Evolutionary conservation across 768 basidiomycete genomes (phyloP).

Genomic region (Boletus coccyginus): DNA sequence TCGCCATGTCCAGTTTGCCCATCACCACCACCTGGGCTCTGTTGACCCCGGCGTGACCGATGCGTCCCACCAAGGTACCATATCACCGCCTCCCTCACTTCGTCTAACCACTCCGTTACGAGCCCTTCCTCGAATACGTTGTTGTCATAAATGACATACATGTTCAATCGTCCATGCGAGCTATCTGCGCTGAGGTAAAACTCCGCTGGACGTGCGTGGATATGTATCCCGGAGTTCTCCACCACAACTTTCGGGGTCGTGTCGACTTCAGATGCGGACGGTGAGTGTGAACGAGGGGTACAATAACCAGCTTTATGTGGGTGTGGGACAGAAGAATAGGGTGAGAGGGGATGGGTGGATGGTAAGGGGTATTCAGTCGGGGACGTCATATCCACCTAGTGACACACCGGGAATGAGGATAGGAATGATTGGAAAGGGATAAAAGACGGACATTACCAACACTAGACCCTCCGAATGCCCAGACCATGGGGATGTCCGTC

Average conservation of each 20-base stretch:
- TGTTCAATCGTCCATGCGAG: constrained; percentile 28
- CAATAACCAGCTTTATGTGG: constrained; percentile 9
- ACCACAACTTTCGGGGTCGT: constrained; percentile 10
- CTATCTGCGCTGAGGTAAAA: constrained; percentile 42
- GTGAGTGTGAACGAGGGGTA: not conserved
- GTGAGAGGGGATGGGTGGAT: constrained; percentile 23
- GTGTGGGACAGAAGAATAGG: constrained; percentile 16
- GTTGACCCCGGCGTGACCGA: not conserved
- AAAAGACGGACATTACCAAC: constrained; percentile 28
- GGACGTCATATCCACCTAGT: constrained; percentile 34
- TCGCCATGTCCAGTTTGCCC: not conserved
- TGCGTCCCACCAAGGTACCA: constrained; percentile 28
- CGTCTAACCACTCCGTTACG: constrained; percentile 47
- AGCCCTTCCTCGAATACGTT: constrained; percentile 44
- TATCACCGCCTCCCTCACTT: constrained; percentile 36
- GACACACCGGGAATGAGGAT: not conserved
- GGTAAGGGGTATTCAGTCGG: constrained; percentile 38
- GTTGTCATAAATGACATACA: constrained; percentile 40
- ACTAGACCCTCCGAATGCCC: constrained; percentile 19
- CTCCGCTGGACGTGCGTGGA: constrained; percentile 46
- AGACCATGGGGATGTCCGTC: constrained; percentile 2
- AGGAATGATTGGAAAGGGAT: not conserved
- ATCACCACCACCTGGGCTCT: not conserved
- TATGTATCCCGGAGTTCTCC: constrained; percentile 8
- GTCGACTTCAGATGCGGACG: not conserved